Base-by-base conservation (phyloP, 2,329 filamentous ascomycete genomes). In the Xylaria sp. region DNA sequence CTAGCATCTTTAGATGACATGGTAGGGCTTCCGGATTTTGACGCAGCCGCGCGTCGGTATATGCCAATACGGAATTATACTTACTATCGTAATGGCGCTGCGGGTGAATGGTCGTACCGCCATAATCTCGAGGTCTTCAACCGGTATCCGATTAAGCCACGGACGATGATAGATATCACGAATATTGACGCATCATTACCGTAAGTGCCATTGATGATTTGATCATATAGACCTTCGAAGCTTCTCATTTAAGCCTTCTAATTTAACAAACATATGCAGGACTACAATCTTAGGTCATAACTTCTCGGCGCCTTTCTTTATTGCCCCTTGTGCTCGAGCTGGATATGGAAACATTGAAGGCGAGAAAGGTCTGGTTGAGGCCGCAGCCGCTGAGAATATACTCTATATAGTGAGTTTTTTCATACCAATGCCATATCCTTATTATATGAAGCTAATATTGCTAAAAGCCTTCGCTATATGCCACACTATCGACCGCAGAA, bases 11-110 rank as follows among this genome's bases (percentile, higher is more conserved):
- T 86, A 6, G 70, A 76, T 15, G 69, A 75, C 57, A 78, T 86
- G 43, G 72, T 82, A 11, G 82, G 82, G 15, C 74, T 86, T 6
- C 82, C 79, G 0, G 84, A 86, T 74, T 86, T 85, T 67, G 81
- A 86, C 42, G 84, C 77, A 73, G 80, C 80, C 2, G 83, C 83
- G 21, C 76, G 82, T 57, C 78, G 79, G 54, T 79, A 80, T 67
- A 77, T 86, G 68, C 79, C 82, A 60, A 63, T 67, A 12, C 69
- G 73, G 21, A 79, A 82, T 69, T 86, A 83, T 73, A 83, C 83
- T n/a, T 86, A 84, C 73, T 86, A 86, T 74, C 80, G 82, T 61
- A 84, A 83, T 66, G 83, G 83, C 19, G 83, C 83, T 3, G 83
- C 78, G 3, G 84, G 83, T 62, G 84, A 86, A 73, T 86, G 80